Evolutionary conservation across 495 filamentous ascomycete genomes (phyloP), one percentile per base, ranked within the genome.

Genomic region (Ramalina intermedia): DNA sequence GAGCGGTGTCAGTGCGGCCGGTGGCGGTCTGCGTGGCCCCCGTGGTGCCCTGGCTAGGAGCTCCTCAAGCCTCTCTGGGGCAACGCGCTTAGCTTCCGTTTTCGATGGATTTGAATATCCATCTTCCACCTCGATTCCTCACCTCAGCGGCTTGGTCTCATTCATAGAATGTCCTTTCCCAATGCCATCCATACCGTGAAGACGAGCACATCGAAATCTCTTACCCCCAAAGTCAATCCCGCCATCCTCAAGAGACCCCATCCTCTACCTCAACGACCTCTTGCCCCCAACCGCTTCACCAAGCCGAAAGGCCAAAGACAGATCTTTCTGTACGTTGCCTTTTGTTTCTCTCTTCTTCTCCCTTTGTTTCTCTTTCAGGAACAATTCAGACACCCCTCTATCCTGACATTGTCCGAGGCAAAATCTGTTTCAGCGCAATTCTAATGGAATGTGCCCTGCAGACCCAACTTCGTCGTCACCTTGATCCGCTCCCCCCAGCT

Each of bases 401-500:
- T 17, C 36, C 29, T 17, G 11, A 43, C 23, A 46, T 4, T 17
- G 13, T 49, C 43, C 37, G 7, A 36, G 11, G 20, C 12, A 17
- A 38, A 35, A 2, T 33, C 6, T 3, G 8, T 33, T 7, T 7
- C 2, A 33, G 29, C 29, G 21, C 21, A 20, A 20, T 20, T 20
- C 18, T 20, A 20, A 20, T 20, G 18, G 18, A 20, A 24, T 6
- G 23, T 24, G 23, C 29, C 39, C 5, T 20, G 2, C 57, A 90
- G 85, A 48, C 85, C 85, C 20, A 76, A 76, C 60, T 80, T 85
- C 63, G 70, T 69, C 21, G 58, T 90, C 55, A 74, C 79, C 53
- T 69, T 90, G 53, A 63, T 86, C 52, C 78, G 76, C 44, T 78
- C 72, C 21, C 68, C 70, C 23, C 67, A 66, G 55, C 71, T 79